Conservation (phyloP, 2,329 filamentous ascomycete genomes). For the Myriosclerotinia curreyana region DNA sequence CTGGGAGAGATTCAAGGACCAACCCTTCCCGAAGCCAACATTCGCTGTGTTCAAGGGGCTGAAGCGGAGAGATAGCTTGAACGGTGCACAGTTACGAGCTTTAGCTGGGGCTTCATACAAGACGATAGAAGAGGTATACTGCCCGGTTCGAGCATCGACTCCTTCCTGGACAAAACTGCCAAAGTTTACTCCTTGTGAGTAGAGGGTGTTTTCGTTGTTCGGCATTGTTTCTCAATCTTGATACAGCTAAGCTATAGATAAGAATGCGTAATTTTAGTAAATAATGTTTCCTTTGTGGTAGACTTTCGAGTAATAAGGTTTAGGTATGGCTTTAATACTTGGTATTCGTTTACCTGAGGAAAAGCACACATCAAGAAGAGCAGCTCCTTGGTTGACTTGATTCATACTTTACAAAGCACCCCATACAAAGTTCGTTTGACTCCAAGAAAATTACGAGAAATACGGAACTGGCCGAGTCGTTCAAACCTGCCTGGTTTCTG, state of each 20-base stretch:
- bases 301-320: neutral
- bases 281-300: neutral
- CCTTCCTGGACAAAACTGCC: neutral
- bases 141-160: neutral
- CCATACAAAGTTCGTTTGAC: no score
- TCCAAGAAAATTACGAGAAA: constrained; percentile 18
- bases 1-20: neutral
- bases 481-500: constrained; percentile 20
- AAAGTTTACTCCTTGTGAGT: neutral
- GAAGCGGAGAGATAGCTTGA: neutral
- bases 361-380: neutral
- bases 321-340: neutral
- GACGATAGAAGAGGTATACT: neutral
- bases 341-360: neutral
- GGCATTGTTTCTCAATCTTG: neutral
- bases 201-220: neutral
- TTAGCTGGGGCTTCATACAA: neutral
- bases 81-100: neutral
- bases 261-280: neutral
- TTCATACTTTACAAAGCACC: neutral
- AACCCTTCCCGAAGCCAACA: neutral
- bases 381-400: neutral
- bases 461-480: constrained; percentile 18
- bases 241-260: neutral
- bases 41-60: neutral